Percentiles rank a stretch among this genome's conserved stretches.
These are phyloP conservation scores for Beauveria varroae DNA, from an alignment of 2,329 filamentous ascomycete species.

Conservation along the genomic window DNA sequence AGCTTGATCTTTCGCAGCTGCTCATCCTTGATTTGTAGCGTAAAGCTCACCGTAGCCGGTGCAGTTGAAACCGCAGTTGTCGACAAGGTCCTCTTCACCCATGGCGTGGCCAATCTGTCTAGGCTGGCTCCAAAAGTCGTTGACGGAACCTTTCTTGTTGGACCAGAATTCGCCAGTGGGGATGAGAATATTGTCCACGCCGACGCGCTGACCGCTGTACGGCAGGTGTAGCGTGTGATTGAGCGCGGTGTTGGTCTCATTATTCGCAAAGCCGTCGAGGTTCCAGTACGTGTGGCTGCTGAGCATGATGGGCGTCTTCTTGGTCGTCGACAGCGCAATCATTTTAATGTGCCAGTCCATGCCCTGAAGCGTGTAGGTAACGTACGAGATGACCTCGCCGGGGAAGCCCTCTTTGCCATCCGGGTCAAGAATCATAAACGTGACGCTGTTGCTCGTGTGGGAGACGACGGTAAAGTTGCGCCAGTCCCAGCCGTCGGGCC, in stretches of 20 bases:
- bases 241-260: slow-evolving; percentile 54
- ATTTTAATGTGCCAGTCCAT: slow-evolving; percentile 68
- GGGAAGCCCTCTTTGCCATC: slow-evolving; percentile 73
- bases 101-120: slow-evolving; percentile 73
- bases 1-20: background rate
- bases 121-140: slow-evolving; percentile 75
- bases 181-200: slow-evolving; percentile 62
- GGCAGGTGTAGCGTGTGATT: slow-evolving; percentile 70
- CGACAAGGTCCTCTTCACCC: slow-evolving; percentile 50
- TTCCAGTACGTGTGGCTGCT: slow-evolving; percentile 75
- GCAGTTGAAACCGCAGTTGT: slow-evolving; percentile 76
- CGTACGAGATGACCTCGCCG: slow-evolving; percentile 64
- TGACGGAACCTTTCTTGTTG: slow-evolving; percentile 59
- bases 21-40: background rate
- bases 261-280: slow-evolving; percentile 70
- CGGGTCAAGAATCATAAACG: slow-evolving; percentile 65
- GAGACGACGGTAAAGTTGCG: slow-evolving; percentile 71
- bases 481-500: slow-evolving; percentile 66
- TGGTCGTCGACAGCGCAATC: slow-evolving; percentile 60
- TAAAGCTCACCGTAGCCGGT: slow-evolving; percentile 65
- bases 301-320: slow-evolving; percentile 78
- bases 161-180: slow-evolving; percentile 69
- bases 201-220: slow-evolving; percentile 63
- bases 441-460: slow-evolving; percentile 60
- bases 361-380: slow-evolving; percentile 64